Conservation (phyloP, 1,284 basidiomycete species). For the Cryptococcus wingfieldii region DNA sequence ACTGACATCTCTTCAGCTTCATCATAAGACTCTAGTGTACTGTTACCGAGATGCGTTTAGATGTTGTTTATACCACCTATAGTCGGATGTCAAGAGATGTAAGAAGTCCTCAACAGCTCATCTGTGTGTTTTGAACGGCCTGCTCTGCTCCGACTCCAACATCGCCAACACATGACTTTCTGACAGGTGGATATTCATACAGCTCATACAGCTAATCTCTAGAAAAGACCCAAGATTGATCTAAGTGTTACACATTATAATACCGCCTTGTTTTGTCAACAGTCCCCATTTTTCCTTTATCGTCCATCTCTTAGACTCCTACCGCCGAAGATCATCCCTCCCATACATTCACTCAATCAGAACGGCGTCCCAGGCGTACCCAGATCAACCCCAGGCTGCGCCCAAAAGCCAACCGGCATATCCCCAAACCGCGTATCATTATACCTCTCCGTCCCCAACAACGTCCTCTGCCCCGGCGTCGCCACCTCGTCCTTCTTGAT, state of each 20-base stretch:
- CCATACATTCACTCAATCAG: neutral
- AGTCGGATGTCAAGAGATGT: too few species aligned
- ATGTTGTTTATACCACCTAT: too few species aligned
- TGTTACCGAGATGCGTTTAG: too few species aligned
- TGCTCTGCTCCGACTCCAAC: too few species aligned
- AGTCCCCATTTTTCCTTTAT: too few species aligned
- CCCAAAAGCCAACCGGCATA: constrained; percentile 34
- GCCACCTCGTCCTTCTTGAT: constrained; percentile 3
- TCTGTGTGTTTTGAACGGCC: too few species aligned
- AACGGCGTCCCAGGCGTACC: constrained; percentile 15
- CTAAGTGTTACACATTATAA: neutral
- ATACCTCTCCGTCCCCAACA: constrained; percentile 44
- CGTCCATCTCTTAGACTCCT: neutral
- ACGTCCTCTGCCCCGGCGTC: constrained; percentile 37
- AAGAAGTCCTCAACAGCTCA: too few species aligned
- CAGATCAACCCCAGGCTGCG: constrained; percentile 27
- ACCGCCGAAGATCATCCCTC: neutral
- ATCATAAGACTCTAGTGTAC: too few species aligned
- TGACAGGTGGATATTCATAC: neutral
- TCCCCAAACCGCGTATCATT: constrained; percentile 44
- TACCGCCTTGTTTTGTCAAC: too few species aligned
- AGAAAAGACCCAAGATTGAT: neutral
- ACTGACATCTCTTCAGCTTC: too few species aligned
- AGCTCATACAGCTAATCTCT: neutral
- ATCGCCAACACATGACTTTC: too few species aligned